Percentiles rank a stretch among this genome's conserved stretches.
phyloP scores from a whole-genome alignment of 331 rosid species.

The Rosa hybrid region DNA sequence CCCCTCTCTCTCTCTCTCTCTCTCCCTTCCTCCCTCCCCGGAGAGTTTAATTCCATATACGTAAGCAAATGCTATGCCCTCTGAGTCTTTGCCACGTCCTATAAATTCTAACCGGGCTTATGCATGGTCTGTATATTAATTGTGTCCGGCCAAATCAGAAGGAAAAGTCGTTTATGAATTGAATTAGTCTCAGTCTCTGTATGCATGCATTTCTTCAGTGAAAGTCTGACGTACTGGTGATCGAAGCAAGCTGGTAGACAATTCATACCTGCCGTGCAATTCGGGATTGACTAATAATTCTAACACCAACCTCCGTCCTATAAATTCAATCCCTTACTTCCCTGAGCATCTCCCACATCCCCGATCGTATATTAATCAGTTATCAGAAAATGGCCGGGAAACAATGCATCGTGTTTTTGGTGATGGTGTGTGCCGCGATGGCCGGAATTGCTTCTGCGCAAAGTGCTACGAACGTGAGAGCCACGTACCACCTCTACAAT shows the following conservation, averaged over 20 bases:
- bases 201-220: neutral
- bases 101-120: neutral
- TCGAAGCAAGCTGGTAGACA: neutral
- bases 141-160: neutral
- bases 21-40: no score
- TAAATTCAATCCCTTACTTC: conserved; percentile 5
- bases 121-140: neutral
- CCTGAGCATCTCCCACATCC: neutral
- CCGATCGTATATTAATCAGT: neutral
- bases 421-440: neutral
- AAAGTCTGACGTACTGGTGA: neutral
- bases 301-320: neutral
- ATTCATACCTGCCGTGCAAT: neutral
- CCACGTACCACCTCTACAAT: conserved; percentile 64
- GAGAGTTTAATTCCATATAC: no score
- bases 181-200: neutral
- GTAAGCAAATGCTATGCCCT: no score
- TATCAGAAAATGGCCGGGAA: conserved; percentile 13
- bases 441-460: conserved; percentile 11
- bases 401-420: neutral
- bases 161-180: neutral
- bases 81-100: neutral
- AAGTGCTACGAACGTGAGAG: conserved; percentile 46
- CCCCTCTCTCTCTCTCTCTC: no score
- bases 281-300: neutral